Conservation (phyloP, 2,329 filamentous ascomycete genomes). For the Huntiella bhutanensis region DNA sequence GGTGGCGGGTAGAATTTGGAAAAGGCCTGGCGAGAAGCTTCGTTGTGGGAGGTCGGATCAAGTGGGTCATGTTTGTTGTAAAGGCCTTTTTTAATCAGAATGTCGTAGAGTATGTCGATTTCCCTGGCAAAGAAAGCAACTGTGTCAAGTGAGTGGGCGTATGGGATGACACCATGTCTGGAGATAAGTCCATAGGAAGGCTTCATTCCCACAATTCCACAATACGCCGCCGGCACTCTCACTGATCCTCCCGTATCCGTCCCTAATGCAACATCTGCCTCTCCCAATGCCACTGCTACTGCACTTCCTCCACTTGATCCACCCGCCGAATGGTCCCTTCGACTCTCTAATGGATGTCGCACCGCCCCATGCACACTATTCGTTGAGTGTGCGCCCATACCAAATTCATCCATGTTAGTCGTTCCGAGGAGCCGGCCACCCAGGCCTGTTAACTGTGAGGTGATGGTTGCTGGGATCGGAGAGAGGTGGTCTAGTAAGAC, state of each 20-base stretch:
- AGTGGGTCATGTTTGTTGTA: constrained; percentile 38
- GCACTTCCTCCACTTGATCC: constrained; percentile 92
- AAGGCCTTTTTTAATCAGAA: constrained; percentile 32
- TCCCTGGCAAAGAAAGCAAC: constrained; percentile 54
- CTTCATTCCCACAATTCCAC: constrained; percentile 68
- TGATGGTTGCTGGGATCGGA: constrained; percentile 68
- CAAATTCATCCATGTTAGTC: constrained; percentile 90
- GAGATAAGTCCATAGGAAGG: constrained; percentile 80
- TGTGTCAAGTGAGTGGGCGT: constrained; percentile 84
- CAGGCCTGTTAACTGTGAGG: constrained; percentile 42
- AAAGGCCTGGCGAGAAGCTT: constrained; percentile 32
- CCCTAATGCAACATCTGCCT: constrained; percentile 49
- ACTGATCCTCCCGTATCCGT: constrained; percentile 90
- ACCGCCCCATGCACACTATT: constrained; percentile 53
- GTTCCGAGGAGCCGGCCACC: constrained; percentile 54
- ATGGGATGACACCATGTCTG: constrained; percentile 70
- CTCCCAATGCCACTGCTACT: constrained; percentile 51
- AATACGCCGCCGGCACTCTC: constrained; percentile 72
- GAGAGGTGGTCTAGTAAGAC: constrained; percentile 53
- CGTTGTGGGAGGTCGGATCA: constrained; percentile 57
- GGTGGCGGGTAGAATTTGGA: constrained; percentile 20
- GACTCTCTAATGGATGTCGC: constrained; percentile 20
- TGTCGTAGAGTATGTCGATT: constrained; percentile 29
- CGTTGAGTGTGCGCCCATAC: constrained; percentile 74
- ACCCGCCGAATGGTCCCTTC: constrained; percentile 43